Percentiles rank a stretch among this genome's conserved stretches.
phyloP scores from a whole-genome alignment of 139 green algal species.

The Asterochloris sp. region DNA sequence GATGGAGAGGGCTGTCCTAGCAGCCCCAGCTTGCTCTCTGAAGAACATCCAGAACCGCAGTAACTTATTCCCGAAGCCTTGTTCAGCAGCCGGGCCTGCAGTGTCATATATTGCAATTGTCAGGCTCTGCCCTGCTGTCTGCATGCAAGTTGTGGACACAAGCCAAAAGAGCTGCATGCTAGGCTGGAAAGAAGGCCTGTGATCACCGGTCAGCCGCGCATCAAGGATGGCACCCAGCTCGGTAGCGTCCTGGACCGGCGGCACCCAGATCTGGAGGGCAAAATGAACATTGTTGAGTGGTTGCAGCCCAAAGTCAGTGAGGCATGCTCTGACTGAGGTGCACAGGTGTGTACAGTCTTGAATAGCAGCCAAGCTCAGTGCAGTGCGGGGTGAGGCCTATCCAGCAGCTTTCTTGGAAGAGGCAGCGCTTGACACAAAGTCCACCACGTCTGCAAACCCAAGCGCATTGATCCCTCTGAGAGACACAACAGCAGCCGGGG shows the following conservation, averaged over 20 bases:
- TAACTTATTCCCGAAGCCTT: conserved; percentile 40
- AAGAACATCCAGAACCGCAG: conserved; percentile 85
- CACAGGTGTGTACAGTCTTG: too few species aligned
- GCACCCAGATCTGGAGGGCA: conserved; percentile 68
- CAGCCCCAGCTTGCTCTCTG: conserved; percentile 32
- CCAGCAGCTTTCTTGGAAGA: too few species aligned
- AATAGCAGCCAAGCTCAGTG: too few species aligned
- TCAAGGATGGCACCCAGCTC: conserved; percentile 77
- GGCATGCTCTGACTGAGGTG: too few species aligned
- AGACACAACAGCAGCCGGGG: too few species aligned
- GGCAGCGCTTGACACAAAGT: too few species aligned
- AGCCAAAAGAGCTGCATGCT: not conserved
- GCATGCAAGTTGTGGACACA: not conserved
- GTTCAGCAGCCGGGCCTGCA: not conserved
- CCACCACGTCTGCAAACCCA: too few species aligned
- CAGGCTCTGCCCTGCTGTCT: not conserved
- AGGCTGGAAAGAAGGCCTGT: not conserved
- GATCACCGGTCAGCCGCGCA: conserved; percentile 28
- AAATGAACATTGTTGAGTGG: too few species aligned
- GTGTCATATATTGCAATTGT: not conserved
- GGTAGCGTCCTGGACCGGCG: conserved; percentile 47
- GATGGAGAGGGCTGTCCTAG: conserved; percentile 64
- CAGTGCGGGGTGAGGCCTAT: too few species aligned
- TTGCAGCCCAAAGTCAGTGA: too few species aligned
- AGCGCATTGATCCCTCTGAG: too few species aligned